phyloP scores from a whole-genome alignment of 768 basidiomycete species.

The Dictyophora rubrovolvata region DNA sequence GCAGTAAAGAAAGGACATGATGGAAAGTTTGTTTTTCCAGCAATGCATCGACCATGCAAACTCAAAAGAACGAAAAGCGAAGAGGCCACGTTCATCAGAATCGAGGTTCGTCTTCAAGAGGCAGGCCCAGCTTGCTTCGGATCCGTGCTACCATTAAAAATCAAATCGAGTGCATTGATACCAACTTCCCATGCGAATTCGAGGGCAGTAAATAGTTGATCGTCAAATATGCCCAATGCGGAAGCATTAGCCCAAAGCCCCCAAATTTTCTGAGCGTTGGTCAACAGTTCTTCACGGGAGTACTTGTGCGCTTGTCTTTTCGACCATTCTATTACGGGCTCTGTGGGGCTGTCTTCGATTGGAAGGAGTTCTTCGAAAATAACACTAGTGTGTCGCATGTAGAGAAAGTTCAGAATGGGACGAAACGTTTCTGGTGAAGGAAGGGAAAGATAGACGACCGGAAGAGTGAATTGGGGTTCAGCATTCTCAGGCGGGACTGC shows the following conservation, averaged over 20 bases:
- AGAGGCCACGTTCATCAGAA: too few relatives aligned
- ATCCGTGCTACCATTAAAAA: too few relatives aligned
- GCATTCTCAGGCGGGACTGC: slow-evolving; percentile 8
- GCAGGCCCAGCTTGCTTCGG: too few relatives aligned
- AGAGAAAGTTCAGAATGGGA: slow-evolving; percentile 55
- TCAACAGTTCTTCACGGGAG: not conserved
- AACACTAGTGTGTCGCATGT: slow-evolving; percentile 49
- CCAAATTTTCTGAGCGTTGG: slow-evolving; percentile 30
- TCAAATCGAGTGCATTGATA: slow-evolving; percentile 39
- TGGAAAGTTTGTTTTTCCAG: too few relatives aligned
- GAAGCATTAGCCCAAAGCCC: slow-evolving; percentile 68
- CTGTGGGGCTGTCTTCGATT: not conserved
- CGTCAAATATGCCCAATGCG: slow-evolving; percentile 56
- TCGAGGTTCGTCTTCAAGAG: too few relatives aligned
- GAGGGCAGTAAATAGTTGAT: slow-evolving; percentile 56
- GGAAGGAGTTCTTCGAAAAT: slow-evolving; percentile 60
- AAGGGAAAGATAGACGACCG: slow-evolving; percentile 59
- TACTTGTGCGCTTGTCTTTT: slow-evolving; percentile 14
- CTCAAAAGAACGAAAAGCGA: too few relatives aligned
- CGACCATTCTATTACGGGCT: slow-evolving; percentile 21
- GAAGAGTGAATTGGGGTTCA: slow-evolving; percentile 28
- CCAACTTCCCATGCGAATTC: slow-evolving; percentile 61
- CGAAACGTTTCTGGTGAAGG: slow-evolving; percentile 64
- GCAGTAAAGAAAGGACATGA: too few relatives aligned
- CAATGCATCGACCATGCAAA: too few relatives aligned